phyloP scores from a whole-genome alignment of 164 flowering plant species.

The Protea cynaroides region DNA sequence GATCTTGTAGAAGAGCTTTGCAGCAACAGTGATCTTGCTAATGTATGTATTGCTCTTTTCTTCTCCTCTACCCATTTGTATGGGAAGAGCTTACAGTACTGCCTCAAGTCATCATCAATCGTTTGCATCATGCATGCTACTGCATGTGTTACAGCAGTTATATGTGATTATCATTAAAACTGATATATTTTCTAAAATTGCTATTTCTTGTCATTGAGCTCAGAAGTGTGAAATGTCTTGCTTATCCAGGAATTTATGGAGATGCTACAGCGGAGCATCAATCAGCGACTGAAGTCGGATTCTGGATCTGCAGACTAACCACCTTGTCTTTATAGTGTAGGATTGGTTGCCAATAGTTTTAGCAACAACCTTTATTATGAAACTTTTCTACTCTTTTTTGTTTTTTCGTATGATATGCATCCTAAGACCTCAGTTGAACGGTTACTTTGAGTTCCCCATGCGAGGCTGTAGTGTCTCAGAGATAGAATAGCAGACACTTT shows the following conservation, averaged over 20 bases:
- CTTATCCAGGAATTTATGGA: conserved; percentile 57
- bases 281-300: conserved; percentile 30
- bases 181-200: too few relatives aligned
- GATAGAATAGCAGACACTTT: too few relatives aligned
- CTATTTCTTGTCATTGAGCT: background rate
- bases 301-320: conserved; percentile 12
- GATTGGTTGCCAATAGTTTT: background rate
- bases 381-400: too few relatives aligned
- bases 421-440: too few relatives aligned
- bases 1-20: conserved; percentile 48
- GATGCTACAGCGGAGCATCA: conserved; percentile 42
- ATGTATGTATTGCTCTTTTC: conserved; percentile 32
- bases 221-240: background rate
- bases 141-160: too few relatives aligned
- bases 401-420: too few relatives aligned
- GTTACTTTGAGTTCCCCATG: too few relatives aligned
- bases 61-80: background rate
- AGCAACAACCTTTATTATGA: too few relatives aligned
- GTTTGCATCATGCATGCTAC: background rate
- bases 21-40: conserved; percentile 44
- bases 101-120: background rate
- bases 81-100: background rate
- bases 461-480: too few relatives aligned
- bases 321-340: background rate
- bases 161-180: too few relatives aligned